Base-by-base conservation (phyloP, 2,329 filamentous ascomycete species). In the Alternaria sp. region DNA sequence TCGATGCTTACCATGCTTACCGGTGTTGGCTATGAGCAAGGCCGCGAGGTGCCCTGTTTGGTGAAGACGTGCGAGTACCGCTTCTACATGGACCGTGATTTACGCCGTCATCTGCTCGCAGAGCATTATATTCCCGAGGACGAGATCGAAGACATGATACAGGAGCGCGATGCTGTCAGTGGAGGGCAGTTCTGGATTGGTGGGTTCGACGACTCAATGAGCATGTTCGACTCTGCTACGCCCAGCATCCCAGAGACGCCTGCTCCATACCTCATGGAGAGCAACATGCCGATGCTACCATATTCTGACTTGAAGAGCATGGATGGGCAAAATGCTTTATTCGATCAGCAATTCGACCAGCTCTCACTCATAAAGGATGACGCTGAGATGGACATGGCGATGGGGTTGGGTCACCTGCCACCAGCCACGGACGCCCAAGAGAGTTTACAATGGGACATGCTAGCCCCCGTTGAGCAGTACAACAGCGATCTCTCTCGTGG, bases 41-140 rank as follows among this genome's bases (percentile, higher is more conserved):
- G 81, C 78, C 46, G 82, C 78, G 50, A 83, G 81, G 86, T 89
- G 26, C 60, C 81, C 2, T 90, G 88, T 73, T 74, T 87, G 6
- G 73, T 85, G 20, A 70, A 78, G 4, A 75, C 74, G 6, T 90
- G 88, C 71, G 76, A 78, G n/a, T 80, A 84, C 68, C 82, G 84
- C 47, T 90, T 90, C 79, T 82, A 83, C 61, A 83, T 86, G 49
- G 84, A 87, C 41, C 86, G 87, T 65, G 87, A 90, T 71, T 80
- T 89, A 5, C 84, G 85, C 67, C 77, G 84, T 7, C 88, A 90
- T 71, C 79, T 83, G 79, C 61, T 79, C 81, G 55, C 82, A 33
- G 78, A 82, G n/a, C 84, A 85, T 64, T 75, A 73, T 25, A 77
- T 79, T 47, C 53, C 67, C 5, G 78, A 77, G 2, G 68, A 70